Evolutionary conservation across 2,329 filamentous ascomycete genomes (phyloP).

Genomic region (Penicillium griseofulvum): DNA sequence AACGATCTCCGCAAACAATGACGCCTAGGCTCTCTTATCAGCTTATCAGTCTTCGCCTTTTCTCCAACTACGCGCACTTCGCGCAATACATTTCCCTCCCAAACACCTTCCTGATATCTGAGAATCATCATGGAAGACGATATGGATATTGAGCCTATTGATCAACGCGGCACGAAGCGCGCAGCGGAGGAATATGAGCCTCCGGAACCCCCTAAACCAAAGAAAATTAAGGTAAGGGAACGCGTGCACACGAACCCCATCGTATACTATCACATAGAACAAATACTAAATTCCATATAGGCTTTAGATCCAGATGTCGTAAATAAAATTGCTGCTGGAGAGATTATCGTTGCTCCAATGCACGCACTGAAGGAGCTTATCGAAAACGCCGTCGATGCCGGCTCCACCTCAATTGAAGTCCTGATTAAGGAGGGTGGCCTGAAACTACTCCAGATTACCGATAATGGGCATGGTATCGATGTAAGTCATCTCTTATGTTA

Average conservation of each 20-base stretch:
- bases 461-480: constrained; percentile 94
- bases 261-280: constrained; percentile 2
- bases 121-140: constrained; percentile 32
- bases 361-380: constrained; percentile 95
- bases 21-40: constrained; percentile 14
- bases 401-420: constrained; percentile 85
- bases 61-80: constrained; percentile 10
- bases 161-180: constrained; percentile 48
- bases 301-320: constrained; percentile 88
- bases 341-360: constrained; percentile 96
- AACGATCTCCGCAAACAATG: constrained; percentile 7
- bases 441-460: constrained; percentile 93
- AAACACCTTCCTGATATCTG: neutral
- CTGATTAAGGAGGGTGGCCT: constrained; percentile 92
- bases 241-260: neutral
- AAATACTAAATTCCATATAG: constrained; percentile 44
- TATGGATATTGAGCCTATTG: constrained; percentile 46
- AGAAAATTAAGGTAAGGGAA: constrained; percentile 46
- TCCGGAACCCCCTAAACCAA: constrained; percentile 39
- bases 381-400: constrained; percentile 97
- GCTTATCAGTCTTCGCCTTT: constrained; percentile 24
- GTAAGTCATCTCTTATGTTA: constrained; percentile 49
- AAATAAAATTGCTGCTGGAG: constrained; percentile 97
- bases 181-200: constrained; percentile 47
- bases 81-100: neutral